Evolutionary conservation across 2,329 filamentous ascomycete species (phyloP), one percentile per base, ranked within the genome.

Genomic region (Mollisia scopiformis): DNA sequence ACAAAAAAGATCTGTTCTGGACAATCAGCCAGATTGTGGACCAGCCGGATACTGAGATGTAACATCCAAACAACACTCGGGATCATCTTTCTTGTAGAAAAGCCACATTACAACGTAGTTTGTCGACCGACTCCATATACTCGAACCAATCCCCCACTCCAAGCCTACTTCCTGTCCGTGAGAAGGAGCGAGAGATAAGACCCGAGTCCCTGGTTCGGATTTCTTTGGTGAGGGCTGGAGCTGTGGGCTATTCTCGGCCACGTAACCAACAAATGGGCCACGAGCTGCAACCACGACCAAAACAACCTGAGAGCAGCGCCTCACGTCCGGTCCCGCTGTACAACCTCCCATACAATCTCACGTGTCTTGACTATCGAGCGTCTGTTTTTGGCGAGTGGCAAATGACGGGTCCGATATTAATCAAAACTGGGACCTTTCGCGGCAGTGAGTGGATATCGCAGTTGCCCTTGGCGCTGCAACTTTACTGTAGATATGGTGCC

Each of bases 101-200:
- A 25, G 23, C 23, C 43, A 27, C 43, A 47, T 28, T 47, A 47
- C 43, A 47, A 47, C 43, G 43, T 27, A 27, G 43, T 47, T 27
- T 23, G 13, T 28, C 43, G 21, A 47, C 23, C 23, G 21, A 13
- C 43, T 13, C n/a, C n/a, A n/a, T n/a, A n/a, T n/a, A 28, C 10
- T 28, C 2, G n/a, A n/a, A n/a, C 37, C n/a, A 39, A 25, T 41
- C 43, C 23, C 43, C 43, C 43, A 27, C 43, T 10, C 2, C 39
- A 1, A n/a, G 7, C 39, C 10, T 14, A 19, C 37, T 4, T 16
- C 37, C 27, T 25, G n/a, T 11, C n/a, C n/a, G n/a, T n/a, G n/a
- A n/a, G n/a, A n/a, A n/a, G n/a, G n/a, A n/a, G n/a, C n/a, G n/a
- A 46, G 41, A 47, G 43, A 47, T 47, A 47, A 47, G 23, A 25